Base-by-base conservation (phyloP, 2,329 filamentous ascomycete genomes). In the Westerdykella aurantiaca region DNA sequence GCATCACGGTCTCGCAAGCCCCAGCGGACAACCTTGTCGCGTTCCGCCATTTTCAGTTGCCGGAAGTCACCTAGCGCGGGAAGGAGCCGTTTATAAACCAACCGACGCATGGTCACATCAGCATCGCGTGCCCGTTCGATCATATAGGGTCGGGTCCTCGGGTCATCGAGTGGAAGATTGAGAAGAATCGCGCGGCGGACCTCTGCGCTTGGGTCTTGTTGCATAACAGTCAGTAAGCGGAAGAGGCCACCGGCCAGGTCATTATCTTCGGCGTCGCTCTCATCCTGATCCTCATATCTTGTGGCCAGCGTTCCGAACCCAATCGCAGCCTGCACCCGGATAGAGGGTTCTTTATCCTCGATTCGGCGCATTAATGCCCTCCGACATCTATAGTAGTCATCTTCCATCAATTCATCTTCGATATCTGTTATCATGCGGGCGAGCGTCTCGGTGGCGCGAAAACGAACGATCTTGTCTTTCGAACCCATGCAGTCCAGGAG, bases 401-500 rank as follows among this genome's bases (percentile, higher is more conserved):
- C 33, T 10, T 35, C 33, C n/a, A 95, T 98, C 10, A 96, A 71
- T 39, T 93, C 88, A 63, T 95, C 89, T 58, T 97, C 93, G 56
- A 97, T 88, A 2, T 88, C 84, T 93, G 69, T 95, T 95, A 98
- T 85, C 50, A 96, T 83, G 63, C 95, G 87, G 2, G 89, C 86
- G 42, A 95, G 82, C 41, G 95, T 80, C 33, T 35, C 33, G n/a
- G 91, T 94, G 4, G 89, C 82, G 46, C 93, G 79, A 68, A 88
- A 98, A 46, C 93, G 81, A 38, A 97, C 85, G 46, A 85, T 85
- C 69, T 96, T 97, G 69, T 98, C 93, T 69, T 95, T 97, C 35
- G 86, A 81, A 9, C 78, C 78, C 47, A 95, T 74, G n/a, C 95
- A 72, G 5, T 86, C 85, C 3, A 94, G 73, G 16, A 93, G 70